Conservation (phyloP, 805 yeast species). For the Candida ponderosae region DNA sequence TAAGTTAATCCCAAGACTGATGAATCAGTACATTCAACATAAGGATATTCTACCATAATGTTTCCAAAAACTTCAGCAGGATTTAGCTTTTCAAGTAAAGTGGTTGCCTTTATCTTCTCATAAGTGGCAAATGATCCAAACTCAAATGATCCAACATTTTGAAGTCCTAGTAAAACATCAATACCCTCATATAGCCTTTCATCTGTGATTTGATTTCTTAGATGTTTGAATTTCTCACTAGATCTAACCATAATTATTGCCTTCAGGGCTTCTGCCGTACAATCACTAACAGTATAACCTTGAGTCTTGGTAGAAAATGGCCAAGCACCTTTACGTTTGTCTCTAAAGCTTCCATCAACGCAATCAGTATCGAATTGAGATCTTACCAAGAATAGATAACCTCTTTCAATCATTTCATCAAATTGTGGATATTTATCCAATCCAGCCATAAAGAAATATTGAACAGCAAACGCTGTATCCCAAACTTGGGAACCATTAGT, state of each 20-base stretch:
- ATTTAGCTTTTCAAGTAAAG: slow-evolving; percentile 66
- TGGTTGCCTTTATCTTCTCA: slow-evolving; percentile 78
- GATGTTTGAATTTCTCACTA: slow-evolving; percentile 40
- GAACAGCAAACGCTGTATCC: slow-evolving; percentile 92
- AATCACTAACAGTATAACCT: slow-evolving; percentile 94
- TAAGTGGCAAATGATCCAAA: slow-evolving; percentile 91
- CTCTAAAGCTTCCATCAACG: slow-evolving; percentile 72
- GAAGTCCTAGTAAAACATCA: slow-evolving; percentile 68
- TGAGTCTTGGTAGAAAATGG: slow-evolving; percentile 94
- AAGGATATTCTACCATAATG: slow-evolving; percentile 97
- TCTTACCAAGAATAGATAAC: slow-evolving; percentile 64
- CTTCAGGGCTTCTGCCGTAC: slow-evolving; percentile 93
- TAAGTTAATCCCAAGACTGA: slow-evolving; percentile 82
- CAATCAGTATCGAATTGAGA: slow-evolving; percentile 85
- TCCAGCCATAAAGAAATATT: slow-evolving; percentile 74
- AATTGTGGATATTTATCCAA: slow-evolving; percentile 63
- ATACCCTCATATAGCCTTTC: slow-evolving; percentile 57
- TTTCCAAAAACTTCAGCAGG: slow-evolving; percentile 98
- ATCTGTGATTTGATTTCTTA: slow-evolving; percentile 45
- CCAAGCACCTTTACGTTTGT: slow-evolving; percentile 84
- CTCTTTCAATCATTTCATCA: slow-evolving; percentile 51
- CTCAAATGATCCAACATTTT: slow-evolving; percentile 71
- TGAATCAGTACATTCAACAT: slow-evolving; percentile 97
- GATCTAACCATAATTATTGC: slow-evolving; percentile 88
- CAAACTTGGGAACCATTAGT: slow-evolving; percentile 97